Evolutionary conservation across 352 stramenopile species (phyloP).

Genomic region (Globisporangium rhizosaccharum): DNA sequence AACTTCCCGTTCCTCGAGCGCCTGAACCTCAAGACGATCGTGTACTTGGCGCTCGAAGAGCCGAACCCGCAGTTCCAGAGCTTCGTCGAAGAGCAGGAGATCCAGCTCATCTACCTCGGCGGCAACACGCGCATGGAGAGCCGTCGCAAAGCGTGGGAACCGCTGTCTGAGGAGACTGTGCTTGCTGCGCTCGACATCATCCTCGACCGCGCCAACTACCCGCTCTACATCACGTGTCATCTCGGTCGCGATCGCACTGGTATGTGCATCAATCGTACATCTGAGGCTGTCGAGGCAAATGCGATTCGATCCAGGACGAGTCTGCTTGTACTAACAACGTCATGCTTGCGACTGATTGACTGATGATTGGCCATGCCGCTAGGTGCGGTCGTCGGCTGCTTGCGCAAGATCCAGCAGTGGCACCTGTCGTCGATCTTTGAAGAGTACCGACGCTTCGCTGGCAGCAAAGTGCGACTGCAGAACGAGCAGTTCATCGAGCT

Average conservation of each 20-base stretch:
- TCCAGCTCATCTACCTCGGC: conserved; percentile 82
- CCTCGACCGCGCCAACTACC: conserved; percentile 87
- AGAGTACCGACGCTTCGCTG: conserved; percentile 89
- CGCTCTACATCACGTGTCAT: conserved; percentile 89
- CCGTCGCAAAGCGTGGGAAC: conserved; percentile 82
- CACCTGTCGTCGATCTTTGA: conserved; percentile 92
- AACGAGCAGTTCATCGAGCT: conserved; percentile 94
- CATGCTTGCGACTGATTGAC: background rate
- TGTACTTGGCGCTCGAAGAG: conserved; percentile 89
- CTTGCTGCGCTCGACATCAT: conserved; percentile 87
- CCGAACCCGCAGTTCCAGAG: conserved; percentile 87
- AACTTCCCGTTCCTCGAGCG: conserved; percentile 92
- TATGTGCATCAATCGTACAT: conserved; percentile 8
- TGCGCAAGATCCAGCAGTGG: conserved; percentile 92
- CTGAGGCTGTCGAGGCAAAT: background rate
- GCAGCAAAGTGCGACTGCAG: conserved; percentile 87
- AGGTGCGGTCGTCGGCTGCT: conserved; percentile 85
- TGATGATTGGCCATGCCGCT: background rate
- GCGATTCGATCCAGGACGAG: no score
- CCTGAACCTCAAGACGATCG: conserved; percentile 86
- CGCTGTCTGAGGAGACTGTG: conserved; percentile 86
- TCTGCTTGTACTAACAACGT: no score
- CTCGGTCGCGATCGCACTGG: conserved; percentile 87
- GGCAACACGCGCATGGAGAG: conserved; percentile 87
- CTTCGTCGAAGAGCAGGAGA: conserved; percentile 90